Evolutionary conservation across 495 filamentous ascomycete species (phyloP).

Genomic region (Saxophila tyrrhenica): DNA sequence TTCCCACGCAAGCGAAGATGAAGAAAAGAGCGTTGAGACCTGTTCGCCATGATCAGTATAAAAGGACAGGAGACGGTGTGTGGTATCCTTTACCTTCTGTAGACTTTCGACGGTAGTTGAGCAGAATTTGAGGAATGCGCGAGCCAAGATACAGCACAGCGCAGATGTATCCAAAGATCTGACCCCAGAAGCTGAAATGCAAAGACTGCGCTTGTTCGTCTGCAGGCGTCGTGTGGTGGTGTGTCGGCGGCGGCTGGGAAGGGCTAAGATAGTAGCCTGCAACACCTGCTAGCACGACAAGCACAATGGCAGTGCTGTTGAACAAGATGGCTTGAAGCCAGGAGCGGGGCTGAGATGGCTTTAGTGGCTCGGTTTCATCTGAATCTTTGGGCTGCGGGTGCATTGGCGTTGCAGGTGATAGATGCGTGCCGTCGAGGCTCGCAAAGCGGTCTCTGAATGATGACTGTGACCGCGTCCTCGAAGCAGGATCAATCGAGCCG

Average conservation of each 20-base stretch:
- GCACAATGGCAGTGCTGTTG: conserved; percentile 58
- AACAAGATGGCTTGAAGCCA: conserved; percentile 42
- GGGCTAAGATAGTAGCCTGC: conserved; percentile 72
- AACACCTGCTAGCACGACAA: conserved; percentile 73
- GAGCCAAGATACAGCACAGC: conserved; percentile 80
- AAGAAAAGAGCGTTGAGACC: conserved; percentile 81
- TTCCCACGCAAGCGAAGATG: conserved; percentile 89
- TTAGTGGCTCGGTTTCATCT: conserved; percentile 1
- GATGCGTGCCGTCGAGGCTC: conserved; percentile 44
- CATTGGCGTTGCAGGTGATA: conserved; percentile 47
- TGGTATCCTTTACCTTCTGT: conserved; percentile 58
- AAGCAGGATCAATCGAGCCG: conserved; percentile 11
- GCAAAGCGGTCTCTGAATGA: conserved; percentile 36
- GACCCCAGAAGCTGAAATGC: conserved; percentile 61
- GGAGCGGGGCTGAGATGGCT: conserved; percentile 6
- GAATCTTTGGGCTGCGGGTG: conserved; percentile 9
- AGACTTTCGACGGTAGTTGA: conserved; percentile 80
- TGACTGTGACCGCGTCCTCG: conserved; percentile 18
- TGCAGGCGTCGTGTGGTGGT: conserved; percentile 9
- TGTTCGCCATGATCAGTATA: no score
- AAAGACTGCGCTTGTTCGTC: conserved; percentile 31
- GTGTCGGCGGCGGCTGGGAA: conserved; percentile 23
- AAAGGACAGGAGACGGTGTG: not conserved
- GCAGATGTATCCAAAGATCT: conserved; percentile 29
- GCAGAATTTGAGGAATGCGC: conserved; percentile 73